phyloP scores from a whole-genome alignment of 1,284 basidiomycete genomes.

The Boletus sp. region DNA sequence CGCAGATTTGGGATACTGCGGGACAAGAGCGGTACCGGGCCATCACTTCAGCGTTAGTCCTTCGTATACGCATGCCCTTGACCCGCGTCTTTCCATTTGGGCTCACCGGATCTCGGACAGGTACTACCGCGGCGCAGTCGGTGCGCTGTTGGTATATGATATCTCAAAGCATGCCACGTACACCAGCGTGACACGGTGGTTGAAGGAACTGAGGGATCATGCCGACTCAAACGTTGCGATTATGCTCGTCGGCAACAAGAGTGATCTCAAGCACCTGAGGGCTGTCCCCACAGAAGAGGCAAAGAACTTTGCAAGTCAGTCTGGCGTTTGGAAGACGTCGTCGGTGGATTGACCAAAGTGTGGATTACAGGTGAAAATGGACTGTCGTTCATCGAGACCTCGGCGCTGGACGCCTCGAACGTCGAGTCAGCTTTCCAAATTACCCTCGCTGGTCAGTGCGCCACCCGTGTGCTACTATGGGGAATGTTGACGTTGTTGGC shows the following conservation, averaged over 20 bases:
- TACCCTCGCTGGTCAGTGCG: slow-evolving; percentile 80
- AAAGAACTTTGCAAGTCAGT: slow-evolving; percentile 78
- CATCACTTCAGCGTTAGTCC: slow-evolving; percentile 89
- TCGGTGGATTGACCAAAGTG: not conserved
- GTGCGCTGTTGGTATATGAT: slow-evolving; percentile 88
- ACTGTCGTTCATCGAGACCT: slow-evolving; percentile 96
- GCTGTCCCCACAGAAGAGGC: slow-evolving; percentile 96
- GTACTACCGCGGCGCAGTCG: slow-evolving; percentile 98
- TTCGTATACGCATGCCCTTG: not conserved
- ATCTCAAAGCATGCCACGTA: slow-evolving; percentile 96
- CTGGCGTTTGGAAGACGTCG: not conserved
- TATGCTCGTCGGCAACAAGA: slow-evolving; percentile 96
- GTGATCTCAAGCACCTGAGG: slow-evolving; percentile 94
- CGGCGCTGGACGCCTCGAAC: slow-evolving; percentile 98
- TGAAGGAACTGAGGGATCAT: slow-evolving; percentile 96
- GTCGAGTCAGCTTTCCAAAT: slow-evolving; percentile 97
- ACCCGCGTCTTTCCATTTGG: not conserved
- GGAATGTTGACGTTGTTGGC: slow-evolving; percentile 10
- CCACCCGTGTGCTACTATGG: not conserved
- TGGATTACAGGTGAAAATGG: slow-evolving; percentile 60
- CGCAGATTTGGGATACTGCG: slow-evolving; percentile 99
- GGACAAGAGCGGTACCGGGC: slow-evolving; percentile 99
- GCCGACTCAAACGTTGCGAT: slow-evolving; percentile 93
- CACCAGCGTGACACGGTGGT: slow-evolving; percentile 94
- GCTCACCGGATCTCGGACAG: slow-evolving; percentile 39